phyloP scores from a whole-genome alignment of 2,329 filamentous ascomycete genomes.

The Ceratocystis eucalypticola region DNA sequence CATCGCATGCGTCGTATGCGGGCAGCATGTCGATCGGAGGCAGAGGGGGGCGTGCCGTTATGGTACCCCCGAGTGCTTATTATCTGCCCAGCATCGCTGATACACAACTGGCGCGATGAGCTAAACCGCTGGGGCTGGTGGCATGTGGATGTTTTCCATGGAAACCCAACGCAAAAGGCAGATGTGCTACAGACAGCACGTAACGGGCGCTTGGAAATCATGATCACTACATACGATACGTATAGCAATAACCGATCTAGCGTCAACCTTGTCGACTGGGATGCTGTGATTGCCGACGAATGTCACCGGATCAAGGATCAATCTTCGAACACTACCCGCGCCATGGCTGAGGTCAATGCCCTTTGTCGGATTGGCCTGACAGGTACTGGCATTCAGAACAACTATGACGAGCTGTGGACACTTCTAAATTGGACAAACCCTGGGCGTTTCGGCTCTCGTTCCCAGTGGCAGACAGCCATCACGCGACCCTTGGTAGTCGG shows the following conservation, averaged over 20 bases:
- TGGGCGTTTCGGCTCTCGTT: constrained; percentile 48
- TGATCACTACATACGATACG: constrained; percentile 89
- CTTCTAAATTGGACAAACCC: constrained; percentile 94
- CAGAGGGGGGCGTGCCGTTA: neutral
- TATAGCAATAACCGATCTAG: constrained; percentile 63
- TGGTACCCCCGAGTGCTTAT: constrained; percentile 56
- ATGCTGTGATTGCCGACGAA: constrained; percentile 87
- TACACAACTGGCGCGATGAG: constrained; percentile 84
- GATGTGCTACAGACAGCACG: constrained; percentile 58
- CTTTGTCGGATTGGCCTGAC: constrained; percentile 87
- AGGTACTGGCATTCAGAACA: constrained; percentile 94
- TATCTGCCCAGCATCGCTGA: constrained; percentile 75
- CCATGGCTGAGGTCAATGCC: constrained; percentile 82
- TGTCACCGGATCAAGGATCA: constrained; percentile 80
- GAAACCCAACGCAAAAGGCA: constrained; percentile 43
- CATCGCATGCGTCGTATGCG: constrained; percentile 83
- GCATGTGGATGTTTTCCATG: constrained; percentile 74
- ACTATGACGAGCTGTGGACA: constrained; percentile 94
- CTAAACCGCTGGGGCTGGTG: constrained; percentile 90
- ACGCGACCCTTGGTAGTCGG: constrained; percentile 69
- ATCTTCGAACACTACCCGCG: constrained; percentile 61
- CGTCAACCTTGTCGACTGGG: constrained; percentile 81
- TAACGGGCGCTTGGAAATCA: constrained; percentile 68
- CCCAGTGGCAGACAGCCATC: constrained; percentile 68
- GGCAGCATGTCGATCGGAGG: constrained; percentile 27